Evolutionary conservation across 495 filamentous ascomycete genomes (phyloP), one percentile per base, ranked within the genome.

Genomic region (Talaromyces wortmannii): DNA sequence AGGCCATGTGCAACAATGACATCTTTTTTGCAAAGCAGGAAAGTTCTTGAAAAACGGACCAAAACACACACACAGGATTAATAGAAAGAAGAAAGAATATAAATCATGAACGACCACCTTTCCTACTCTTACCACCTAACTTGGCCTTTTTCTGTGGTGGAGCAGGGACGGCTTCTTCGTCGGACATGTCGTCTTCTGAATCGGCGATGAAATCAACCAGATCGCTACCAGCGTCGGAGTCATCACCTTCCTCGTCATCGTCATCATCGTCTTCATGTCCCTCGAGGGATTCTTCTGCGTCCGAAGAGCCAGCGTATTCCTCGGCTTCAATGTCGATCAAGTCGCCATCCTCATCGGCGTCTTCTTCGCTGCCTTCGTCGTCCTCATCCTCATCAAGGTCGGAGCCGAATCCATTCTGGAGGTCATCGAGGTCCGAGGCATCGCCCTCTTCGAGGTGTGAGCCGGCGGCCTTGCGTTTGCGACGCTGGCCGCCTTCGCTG

Each of bases 121-220:
- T 48, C 45, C 11, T 23, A 48, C 45, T 16, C 17, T 40, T 40
- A 31, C 58, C 55, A 46, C 55, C 48, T 42, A 64, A 53, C 59
- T 67, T 67, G 46, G 62, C 59, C 66, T 73, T 77, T 63, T 75
- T 74, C 33, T 69, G 61, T 29, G 70, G 66, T 31, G 67, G 67
- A 29, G 62, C 59, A 5, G 57, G 17, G 7, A 53, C 51, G 17
- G 8, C 61, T 11, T 68, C 72, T 48, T 66, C 67, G 29, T 73
- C 73, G 16, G 69, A 73, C 45, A 62, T 55, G 7, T 60, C 67
- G 46, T 73, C 72, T 42, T 77, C 74, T 6, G 68, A 68, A 49
- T 78, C 73, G 11, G 71, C 72, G 45, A 77, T 69, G 62, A 77
- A 77, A 53, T 77, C 68, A 16, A 59, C 71, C 61, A 77, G 63